A percentile compares a stretch with the other conserved stretches of the same genome.
phyloP scores from a whole-genome alignment of 2,329 filamentous ascomycete genomes.

The Trichoderma breve region DNA sequence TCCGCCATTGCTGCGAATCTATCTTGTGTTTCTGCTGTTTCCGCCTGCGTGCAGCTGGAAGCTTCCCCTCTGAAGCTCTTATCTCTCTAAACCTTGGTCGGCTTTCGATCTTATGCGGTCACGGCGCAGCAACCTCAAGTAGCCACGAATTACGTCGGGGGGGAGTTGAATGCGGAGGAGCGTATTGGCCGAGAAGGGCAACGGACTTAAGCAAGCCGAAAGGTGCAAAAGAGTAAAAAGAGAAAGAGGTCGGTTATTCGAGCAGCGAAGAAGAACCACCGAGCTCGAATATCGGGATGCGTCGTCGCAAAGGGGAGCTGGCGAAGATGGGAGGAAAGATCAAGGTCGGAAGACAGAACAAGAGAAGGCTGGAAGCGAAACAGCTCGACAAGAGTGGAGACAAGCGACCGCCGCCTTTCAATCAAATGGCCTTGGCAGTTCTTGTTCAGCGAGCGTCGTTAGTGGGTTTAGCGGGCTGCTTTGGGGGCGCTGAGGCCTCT shows the following conservation, averaged over 20 bases:
- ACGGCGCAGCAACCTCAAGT: neutral
- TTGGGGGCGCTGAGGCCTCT: constrained; percentile 3
- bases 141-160: neutral
- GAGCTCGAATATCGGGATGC: neutral
- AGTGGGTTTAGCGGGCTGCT: neutral
- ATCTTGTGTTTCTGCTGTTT: neutral
- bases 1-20: constrained; percentile 47
- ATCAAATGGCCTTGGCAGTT: neutral
- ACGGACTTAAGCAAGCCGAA: neutral
- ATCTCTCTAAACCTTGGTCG: neutral
- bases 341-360: constrained; percentile 3
- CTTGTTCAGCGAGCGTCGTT: neutral
- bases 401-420: neutral
- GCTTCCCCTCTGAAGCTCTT: neutral
- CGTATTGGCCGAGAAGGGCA: neutral
- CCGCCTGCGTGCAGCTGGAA: neutral
- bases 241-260: neutral
- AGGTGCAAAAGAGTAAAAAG: neutral
- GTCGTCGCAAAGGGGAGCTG: neutral
- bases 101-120: neutral
- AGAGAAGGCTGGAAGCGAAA: constrained; percentile 15
- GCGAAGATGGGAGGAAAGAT: neutral
- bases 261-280: neutral
- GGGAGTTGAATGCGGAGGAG: neutral
- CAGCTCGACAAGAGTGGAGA: constrained; percentile 13